Evolutionary conservation across 2,329 filamentous ascomycete genomes (phyloP).

Genomic region (Mycocentrospora acerina): DNA sequence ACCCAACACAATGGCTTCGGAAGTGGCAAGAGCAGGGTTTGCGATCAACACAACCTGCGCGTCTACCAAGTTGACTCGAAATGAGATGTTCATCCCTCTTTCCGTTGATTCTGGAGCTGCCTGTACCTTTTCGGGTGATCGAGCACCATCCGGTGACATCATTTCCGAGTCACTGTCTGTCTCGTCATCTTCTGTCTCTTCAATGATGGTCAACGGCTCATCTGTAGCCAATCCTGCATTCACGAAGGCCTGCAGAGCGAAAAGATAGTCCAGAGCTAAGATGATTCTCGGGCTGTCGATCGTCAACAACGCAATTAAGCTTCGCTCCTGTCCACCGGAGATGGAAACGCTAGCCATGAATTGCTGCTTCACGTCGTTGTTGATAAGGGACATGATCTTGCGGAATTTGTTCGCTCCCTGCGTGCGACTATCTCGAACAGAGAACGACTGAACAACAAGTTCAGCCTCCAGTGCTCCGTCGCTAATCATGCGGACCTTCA

Average conservation of each 20-base stretch:
- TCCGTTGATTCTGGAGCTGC: constrained; percentile 33
- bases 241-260: constrained; percentile 83
- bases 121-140: constrained; percentile 17
- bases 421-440: constrained; percentile 87
- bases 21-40: constrained; percentile 84
- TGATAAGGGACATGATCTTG: constrained; percentile 96
- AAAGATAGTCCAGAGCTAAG: constrained; percentile 92
- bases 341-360: constrained; percentile 98
- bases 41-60: constrained; percentile 96
- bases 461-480: constrained; percentile 92
- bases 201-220: constrained; percentile 62
- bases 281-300: constrained; percentile 95
- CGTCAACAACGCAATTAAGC: constrained; percentile 85
- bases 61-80: constrained; percentile 91
- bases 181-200: constrained; percentile 56
- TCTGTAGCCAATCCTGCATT: constrained; percentile 64
- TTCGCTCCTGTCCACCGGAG: constrained; percentile 77
- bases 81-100: constrained; percentile 71
- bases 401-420: constrained; percentile 92
- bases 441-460: constrained; percentile 89
- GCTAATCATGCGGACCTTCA: constrained; percentile 91
- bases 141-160: constrained; percentile 35
- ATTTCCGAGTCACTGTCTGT: constrained; percentile 42
- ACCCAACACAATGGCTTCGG: constrained; percentile 92
- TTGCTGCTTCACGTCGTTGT: constrained; percentile 88